These are phyloP conservation scores for Alternaria metachromatica DNA, from an alignment of 2,329 filamentous ascomycete species.

Conservation along the genomic window DNA sequence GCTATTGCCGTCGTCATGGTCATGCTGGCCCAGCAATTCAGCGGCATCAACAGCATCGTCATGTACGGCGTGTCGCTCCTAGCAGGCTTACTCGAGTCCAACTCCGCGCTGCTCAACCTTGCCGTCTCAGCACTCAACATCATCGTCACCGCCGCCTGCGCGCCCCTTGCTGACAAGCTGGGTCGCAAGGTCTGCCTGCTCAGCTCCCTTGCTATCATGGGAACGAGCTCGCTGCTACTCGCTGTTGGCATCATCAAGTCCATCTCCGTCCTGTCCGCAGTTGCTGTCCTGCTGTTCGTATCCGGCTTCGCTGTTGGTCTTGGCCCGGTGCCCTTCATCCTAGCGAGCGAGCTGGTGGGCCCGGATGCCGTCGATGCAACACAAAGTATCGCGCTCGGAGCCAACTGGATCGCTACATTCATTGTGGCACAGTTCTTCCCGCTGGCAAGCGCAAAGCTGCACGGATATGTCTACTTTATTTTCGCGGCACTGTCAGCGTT, in stretches of 20 bases:
- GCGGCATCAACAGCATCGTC: conserved; percentile 92
- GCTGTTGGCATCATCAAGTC: conserved; percentile 79
- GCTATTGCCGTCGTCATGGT: conserved; percentile 89
- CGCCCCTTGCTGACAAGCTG: conserved; percentile 84
- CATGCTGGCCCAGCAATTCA: conserved; percentile 92
- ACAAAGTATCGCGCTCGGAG: conserved; percentile 84
- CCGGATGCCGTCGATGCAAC: conserved; percentile 90
- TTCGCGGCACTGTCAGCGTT: conserved; percentile 77
- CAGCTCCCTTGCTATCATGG: conserved; percentile 84
- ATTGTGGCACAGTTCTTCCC: conserved; percentile 95
- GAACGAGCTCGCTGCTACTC: conserved; percentile 75
- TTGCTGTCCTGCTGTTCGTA: conserved; percentile 85
- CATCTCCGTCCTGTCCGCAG: conserved; percentile 76
- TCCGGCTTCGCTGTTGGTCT: conserved; percentile 88
- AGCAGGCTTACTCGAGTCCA: conserved; percentile 78
- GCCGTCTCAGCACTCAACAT: conserved; percentile 88
- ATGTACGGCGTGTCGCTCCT: conserved; percentile 98
- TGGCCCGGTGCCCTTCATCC: conserved; percentile 92
- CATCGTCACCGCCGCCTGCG: conserved; percentile 78
- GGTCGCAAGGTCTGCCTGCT: conserved; percentile 88
- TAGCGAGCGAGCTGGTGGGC: conserved; percentile 88
- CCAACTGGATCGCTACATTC: conserved; percentile 91
- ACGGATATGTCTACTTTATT: conserved; percentile 89
- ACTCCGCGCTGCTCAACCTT: conserved; percentile 84
- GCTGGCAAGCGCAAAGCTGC: conserved; percentile 77